Evolutionary conservation across 2,329 filamentous ascomycete genomes (phyloP).

Genomic region (Alternaria gaisen): DNA sequence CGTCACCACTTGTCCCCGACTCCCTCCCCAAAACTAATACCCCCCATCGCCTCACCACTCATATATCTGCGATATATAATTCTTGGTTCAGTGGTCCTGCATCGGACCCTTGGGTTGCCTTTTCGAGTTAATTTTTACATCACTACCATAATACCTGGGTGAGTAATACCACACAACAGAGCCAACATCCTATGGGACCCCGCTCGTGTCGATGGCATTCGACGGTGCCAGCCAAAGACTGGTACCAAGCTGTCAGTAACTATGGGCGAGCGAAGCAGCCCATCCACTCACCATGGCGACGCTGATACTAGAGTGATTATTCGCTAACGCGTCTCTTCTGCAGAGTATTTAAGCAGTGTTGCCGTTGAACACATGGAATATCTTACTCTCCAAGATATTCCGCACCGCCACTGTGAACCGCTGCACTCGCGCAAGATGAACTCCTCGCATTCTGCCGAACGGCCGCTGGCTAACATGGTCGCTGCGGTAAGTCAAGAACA

Average conservation of each 20-base stretch:
- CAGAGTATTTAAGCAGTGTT: constrained; percentile 24
- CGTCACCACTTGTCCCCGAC: constrained; percentile 24
- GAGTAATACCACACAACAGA: constrained; percentile 5
- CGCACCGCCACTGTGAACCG: constrained; percentile 43
- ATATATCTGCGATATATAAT: constrained; percentile 17
- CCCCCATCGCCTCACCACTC: constrained; percentile 10
- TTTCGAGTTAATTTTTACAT: constrained; percentile 17
- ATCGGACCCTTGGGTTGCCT: constrained; percentile 11
- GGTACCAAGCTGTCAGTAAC: constrained; percentile 24
- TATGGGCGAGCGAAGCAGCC: constrained; percentile 11
- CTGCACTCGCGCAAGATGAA: constrained; percentile 42
- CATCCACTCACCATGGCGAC: constrained; percentile 16
- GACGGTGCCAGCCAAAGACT: constrained; percentile 13
- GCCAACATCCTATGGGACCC: constrained; percentile 2
- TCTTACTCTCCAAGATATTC: constrained; percentile 51
- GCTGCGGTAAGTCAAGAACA: constrained; percentile 42
- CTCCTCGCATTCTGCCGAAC: constrained; percentile 34
- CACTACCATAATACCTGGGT: constrained; percentile 20
- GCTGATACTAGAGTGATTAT: constrained; percentile 2
- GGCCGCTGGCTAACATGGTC: constrained; percentile 33
- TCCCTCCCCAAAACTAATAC: constrained; percentile 21
- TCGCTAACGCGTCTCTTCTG: constrained; percentile 10
- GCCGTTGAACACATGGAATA: constrained; percentile 44
- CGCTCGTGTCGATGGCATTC: constrained; percentile 15
- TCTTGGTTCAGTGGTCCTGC: constrained; percentile 17